These are phyloP conservation scores for Exophiala lecanii-corni DNA, from an alignment of 2,329 filamentous ascomycete species.

Conservation along the genomic window DNA sequence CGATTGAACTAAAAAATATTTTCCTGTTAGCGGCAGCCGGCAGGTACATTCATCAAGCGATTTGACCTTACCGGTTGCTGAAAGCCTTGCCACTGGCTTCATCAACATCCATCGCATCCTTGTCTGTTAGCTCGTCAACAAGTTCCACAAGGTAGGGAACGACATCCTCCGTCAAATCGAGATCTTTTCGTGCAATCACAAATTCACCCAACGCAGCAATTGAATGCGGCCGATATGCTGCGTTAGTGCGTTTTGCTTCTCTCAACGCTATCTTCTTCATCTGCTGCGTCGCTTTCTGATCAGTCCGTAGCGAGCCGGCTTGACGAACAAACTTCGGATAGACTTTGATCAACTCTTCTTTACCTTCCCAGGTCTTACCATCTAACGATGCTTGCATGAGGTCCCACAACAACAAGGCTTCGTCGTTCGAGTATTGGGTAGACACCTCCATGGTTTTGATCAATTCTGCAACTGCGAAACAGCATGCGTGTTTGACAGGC, in stretches of 20 bases:
- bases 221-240: constrained; percentile 72
- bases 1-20: constrained; percentile 6
- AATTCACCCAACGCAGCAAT: constrained; percentile 69
- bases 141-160: constrained; percentile 49
- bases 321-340: constrained; percentile 73
- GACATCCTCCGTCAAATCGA: constrained; percentile 65
- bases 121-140: constrained; percentile 53
- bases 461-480: constrained; percentile 72
- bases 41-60: constrained; percentile 8
- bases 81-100: constrained; percentile 28
- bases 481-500: constrained; percentile 84
- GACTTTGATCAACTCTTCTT: constrained; percentile 75
- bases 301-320: constrained; percentile 54
- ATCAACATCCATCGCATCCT: constrained; percentile 64
- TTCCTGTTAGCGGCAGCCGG: constrained; percentile 17
- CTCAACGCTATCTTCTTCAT: constrained; percentile 74
- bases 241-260: constrained; percentile 89
- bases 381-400: constrained; percentile 73
- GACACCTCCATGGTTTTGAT: constrained; percentile 56
- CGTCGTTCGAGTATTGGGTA: constrained; percentile 51
- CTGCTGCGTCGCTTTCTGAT: constrained; percentile 54
- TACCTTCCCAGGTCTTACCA: constrained; percentile 89
- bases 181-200: constrained; percentile 60
- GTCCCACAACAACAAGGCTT: constrained; percentile 70
- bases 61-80: constrained; percentile 15